A percentile compares a stretch with the other conserved stretches of the same genome.
Conservation (phyloP, 78 protist genomes). For the Chrysochromulina tobinii region DNA sequence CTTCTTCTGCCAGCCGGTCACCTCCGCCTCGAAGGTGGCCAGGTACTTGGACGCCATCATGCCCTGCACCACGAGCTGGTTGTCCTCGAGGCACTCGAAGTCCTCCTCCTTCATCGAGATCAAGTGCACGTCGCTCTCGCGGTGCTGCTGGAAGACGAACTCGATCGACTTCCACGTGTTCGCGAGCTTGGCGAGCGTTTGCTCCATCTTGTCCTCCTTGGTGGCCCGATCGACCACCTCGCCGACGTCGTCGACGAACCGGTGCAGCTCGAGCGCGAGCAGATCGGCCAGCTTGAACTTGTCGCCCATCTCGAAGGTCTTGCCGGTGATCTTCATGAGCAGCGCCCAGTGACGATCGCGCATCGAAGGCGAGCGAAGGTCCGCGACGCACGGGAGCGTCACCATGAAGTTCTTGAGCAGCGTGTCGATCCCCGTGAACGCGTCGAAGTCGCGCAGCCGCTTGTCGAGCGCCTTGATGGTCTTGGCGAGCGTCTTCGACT, state of each 20-base stretch:
- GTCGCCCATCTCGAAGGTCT: slow-evolving; percentile 39
- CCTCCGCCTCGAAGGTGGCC: slow-evolving; percentile 36
- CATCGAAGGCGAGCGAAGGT: slow-evolving; percentile 57
- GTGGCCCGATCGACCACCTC: slow-evolving; percentile 57
- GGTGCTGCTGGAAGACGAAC: slow-evolving; percentile 27
- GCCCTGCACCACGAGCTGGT: slow-evolving; percentile 50
- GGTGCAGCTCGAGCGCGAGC: slow-evolving; percentile 51
- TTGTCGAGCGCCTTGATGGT: neutral
- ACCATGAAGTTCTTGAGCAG: slow-evolving; percentile 19
- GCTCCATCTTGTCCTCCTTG: slow-evolving; percentile 57
- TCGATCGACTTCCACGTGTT: neutral
- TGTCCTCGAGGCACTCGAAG: slow-evolving; percentile 50
- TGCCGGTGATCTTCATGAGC: slow-evolving; percentile 35
- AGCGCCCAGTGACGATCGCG: slow-evolving; percentile 65
- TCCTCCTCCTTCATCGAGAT: slow-evolving; percentile 48
- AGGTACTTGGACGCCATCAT: slow-evolving; percentile 46
- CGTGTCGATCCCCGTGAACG: slow-evolving; percentile 34
- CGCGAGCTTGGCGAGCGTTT: slow-evolving; percentile 11
- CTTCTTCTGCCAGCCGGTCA: slow-evolving; percentile 43
- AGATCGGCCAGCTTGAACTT: slow-evolving; percentile 51
- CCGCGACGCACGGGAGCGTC: slow-evolving; percentile 45
- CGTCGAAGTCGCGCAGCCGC: neutral
- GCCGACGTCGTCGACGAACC: slow-evolving; percentile 58
- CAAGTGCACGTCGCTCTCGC: slow-evolving; percentile 10
- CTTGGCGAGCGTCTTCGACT: neutral